Base-by-base conservation (phyloP, 2,329 filamentous ascomycete species). In the Sclerotinia sclerotiorum region DNA sequence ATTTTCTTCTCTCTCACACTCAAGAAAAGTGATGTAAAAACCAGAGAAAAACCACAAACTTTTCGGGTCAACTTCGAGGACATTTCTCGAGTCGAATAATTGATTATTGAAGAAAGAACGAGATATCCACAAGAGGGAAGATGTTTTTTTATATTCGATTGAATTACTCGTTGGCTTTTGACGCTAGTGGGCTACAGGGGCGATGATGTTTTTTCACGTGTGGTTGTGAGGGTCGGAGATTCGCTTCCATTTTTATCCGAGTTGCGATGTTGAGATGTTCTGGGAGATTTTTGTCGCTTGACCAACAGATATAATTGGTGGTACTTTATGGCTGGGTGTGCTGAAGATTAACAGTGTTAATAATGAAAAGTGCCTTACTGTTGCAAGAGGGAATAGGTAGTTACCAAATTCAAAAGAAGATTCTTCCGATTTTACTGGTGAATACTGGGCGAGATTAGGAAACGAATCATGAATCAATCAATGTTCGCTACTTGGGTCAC, bases 161-260 rank as follows among this genome's bases (percentile, higher is more conserved):
- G 42, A 42, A 21, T 35, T 67, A 63, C 46, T 51, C 49, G 55
- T 29, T 61, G 39, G 15, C 55, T 27, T 24, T 52, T 63, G 35
- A 35, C 65, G 56, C 65, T 67, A 67, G 29, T 62, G 48, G 11
- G 32, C 17, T 21, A 62, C 56, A 56, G 48, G 56, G 65, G 57
- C 65, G 65, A 67, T 67, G 65, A 63, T 67, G 57, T 61, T 49
- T 52, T 62, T 63, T 67, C 56, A 67, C 65, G 65, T 67, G 65
- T 11, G 17, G 17, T 49, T 2, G 19, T 1, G 29, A 24, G 1
- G 24, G 4, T 51, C 60, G 46, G 60, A 19, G 32, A 4, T 13
- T 32, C 29, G 60, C n/a, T 39, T 51, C 21, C 6, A 27, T 63
- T 24, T 44, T 63, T 63, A 49, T 49, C 60, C 60, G 60, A 61